Percentiles rank a stretch among this genome's conserved stretches.
phyloP scores from a whole-genome alignment of 208 protist genomes.

The Lotmaria passim region DNA sequence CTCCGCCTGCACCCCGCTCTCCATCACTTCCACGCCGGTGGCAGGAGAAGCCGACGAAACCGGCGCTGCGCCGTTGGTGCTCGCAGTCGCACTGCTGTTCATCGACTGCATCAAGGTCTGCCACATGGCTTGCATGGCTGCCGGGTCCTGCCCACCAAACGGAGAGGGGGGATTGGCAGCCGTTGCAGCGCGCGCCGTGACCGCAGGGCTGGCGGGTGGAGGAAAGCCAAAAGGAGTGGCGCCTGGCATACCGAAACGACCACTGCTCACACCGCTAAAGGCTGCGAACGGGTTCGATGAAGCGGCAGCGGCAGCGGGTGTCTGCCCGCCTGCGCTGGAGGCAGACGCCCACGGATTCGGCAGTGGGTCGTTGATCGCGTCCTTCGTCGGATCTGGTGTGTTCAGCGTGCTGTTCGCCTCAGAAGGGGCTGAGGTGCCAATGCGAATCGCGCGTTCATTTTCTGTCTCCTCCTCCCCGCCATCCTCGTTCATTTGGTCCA shows the following conservation, averaged over 20 bases:
- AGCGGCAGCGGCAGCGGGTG: background rate
- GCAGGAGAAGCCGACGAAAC: background rate
- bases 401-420: conserved; percentile 19
- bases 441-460: conserved; percentile 26
- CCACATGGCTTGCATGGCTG: conserved; percentile 14
- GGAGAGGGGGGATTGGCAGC: background rate
- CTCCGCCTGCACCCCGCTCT: background rate
- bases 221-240: conserved; percentile 5
- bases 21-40: background rate
- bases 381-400: conserved; percentile 51
- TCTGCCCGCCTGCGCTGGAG: background rate
- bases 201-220: background rate
- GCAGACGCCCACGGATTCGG: conserved; percentile 56
- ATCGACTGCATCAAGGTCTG: conserved; percentile 19
- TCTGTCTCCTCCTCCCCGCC: conserved; percentile 28
- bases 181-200: background rate
- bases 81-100: background rate
- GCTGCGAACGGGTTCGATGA: background rate
- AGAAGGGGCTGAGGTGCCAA: conserved; percentile 5
- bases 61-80: background rate
- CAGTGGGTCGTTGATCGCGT: conserved; percentile 64
- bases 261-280: background rate
- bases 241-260: background rate
- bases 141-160: conserved; percentile 10
- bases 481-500: conserved; percentile 40